Evolutionary conservation across 768 basidiomycete species (phyloP).

Genomic region (Leccinum truebloodii): DNA sequence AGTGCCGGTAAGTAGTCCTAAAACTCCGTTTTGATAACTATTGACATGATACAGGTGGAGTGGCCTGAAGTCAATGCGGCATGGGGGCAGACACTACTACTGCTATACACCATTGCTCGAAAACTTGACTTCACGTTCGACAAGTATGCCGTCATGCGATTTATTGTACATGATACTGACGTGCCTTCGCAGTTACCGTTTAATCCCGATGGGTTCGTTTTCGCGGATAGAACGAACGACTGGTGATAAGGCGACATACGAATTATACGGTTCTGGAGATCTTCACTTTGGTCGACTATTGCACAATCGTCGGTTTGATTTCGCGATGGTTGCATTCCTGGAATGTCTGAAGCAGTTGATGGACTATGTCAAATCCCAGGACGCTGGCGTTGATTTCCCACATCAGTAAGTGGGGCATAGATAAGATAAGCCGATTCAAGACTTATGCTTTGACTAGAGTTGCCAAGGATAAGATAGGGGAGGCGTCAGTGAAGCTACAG

Average conservation of each 20-base stretch:
- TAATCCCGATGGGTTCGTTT: constrained; percentile 94
- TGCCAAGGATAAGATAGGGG: constrained; percentile 92
- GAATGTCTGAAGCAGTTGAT: constrained; percentile 93
- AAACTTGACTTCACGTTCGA: constrained; percentile 91
- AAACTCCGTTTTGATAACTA: constrained; percentile 4
- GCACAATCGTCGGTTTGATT: constrained; percentile 94
- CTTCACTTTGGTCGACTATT: constrained; percentile 83
- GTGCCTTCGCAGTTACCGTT: constrained; percentile 63
- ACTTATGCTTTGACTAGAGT: constrained; percentile 50
- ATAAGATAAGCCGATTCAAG: neutral
- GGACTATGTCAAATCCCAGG: constrained; percentile 79
- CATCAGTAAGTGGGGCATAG: constrained; percentile 67
- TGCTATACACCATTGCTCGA: constrained; percentile 87
- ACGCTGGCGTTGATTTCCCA: constrained; percentile 73
- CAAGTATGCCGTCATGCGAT: constrained; percentile 50
- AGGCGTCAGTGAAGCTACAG: constrained; percentile 90
- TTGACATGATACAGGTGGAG: constrained; percentile 65
- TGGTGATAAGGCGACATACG: constrained; percentile 83
- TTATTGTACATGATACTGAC: constrained; percentile 10
- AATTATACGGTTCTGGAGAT: constrained; percentile 94
- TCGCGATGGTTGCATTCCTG: constrained; percentile 94
- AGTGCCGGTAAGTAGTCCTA: constrained; percentile 58
- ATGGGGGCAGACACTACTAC: constrained; percentile 93
- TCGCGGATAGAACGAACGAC: constrained; percentile 84
- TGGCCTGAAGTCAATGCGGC: constrained; percentile 99